Evolutionary conservation across 257 asterid genomes (phyloP), one percentile per base, ranked within the genome.

Genomic region (Jasminum sambac): DNA sequence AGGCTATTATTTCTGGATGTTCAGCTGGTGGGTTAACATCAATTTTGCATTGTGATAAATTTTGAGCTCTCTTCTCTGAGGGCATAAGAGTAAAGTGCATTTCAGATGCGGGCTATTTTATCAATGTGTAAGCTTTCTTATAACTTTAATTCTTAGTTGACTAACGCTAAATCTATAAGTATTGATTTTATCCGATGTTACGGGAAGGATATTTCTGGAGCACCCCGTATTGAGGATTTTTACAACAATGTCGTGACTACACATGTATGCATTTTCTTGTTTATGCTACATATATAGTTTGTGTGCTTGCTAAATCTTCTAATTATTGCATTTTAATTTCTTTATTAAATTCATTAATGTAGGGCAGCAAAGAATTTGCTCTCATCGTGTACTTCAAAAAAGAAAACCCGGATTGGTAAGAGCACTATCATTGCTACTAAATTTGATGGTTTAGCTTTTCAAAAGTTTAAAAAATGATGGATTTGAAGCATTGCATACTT

Each of bases 1-100:
- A 92, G 98, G 98, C 98, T 66, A 79, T 92, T 77, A 76, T 92
- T 2, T 86, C 94, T 43, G 96, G 98, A 77, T 88, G 98, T 74
- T 92, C 98, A 2, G 96, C 98, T 17, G 98, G 98, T 63, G 98
- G 96, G 63, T 80, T 90, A 67, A 73, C 96, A 38, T 63, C 95
- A 8, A 86, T 92, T 72, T 85, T 88, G 76, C 88, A 92, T 66
- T 92, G 98, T 63, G 98, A 92, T 66, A 84, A 74, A 66, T 92
- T 90, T 77, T 80, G 71, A 63, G 73, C 80, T 25, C 89, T 86
- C 16, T 76, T 92, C 30, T 95, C 96, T 7, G 38, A 61, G 37
- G 77, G 86, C 30, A 68, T 96, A 30, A 90, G 76, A 79, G 96
- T 88, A 36, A 92, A 90, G 80, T 92, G 98, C 78, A 79, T 92